Evolutionary conservation across 2,329 filamentous ascomycete species (phyloP), one percentile per base, ranked within the genome.

Genomic region (Diaporthe destruens): DNA sequence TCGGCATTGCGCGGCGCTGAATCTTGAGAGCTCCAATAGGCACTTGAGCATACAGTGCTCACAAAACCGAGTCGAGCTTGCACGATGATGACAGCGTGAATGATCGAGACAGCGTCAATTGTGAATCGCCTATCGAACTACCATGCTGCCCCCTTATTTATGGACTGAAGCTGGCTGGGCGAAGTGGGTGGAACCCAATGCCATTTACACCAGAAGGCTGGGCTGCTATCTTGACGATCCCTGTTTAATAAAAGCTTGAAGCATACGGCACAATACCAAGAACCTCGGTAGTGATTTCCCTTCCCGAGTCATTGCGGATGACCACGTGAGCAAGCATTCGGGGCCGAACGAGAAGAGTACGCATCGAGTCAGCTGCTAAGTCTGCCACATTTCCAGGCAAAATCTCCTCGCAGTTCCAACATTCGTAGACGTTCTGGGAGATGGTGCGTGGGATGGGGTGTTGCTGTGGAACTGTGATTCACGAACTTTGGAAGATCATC

Each of bases 141-240:
- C 18, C n/a, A 14, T 3, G 32, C 14, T 51, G 36, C 36, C 1
- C 11, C 36, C 20, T 14, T 20, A 36, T 32, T 25, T 11, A 32
- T 36, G 29, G n/a, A 29, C 3, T 6, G 7, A 14, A 14, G 9
- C 29, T 34, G 25, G 59, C 42, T 51, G 61, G 29, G 44, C 44
- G 3, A 18, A 25, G 44, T 65, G 44, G 29, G 25, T 20, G 12
- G 34, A 39, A 51, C 16, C 29, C 29, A 51, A 18, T 16, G 20
- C 29, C 44, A 51, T 20, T 14, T 44, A 44, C 42, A 44, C 42
- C 1, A 34, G 29, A 23, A n/a, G 32, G 29, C 61, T 51, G 42
- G 11, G 14, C 8, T 49, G 42, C 20, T 23, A 20, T 20, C 66
- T 69, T 69, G 66, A 53, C 66, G 44, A 57, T 47, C 56, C 66